Conservation (phyloP, 2,329 filamentous ascomycete genomes). For the Anthostomella pinea region DNA sequence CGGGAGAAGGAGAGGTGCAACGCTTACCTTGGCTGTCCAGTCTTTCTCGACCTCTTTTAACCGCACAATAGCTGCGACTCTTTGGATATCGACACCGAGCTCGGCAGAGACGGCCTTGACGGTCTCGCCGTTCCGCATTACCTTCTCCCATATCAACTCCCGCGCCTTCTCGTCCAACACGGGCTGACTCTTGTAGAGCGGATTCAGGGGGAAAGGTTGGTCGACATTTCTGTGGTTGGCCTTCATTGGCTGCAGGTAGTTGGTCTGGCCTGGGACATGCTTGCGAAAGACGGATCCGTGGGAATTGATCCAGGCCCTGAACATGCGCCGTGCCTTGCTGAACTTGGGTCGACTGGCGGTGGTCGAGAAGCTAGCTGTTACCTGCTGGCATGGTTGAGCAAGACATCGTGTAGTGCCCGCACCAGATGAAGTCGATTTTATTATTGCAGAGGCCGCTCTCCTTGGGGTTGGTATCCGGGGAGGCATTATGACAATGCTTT, state of each 20-base stretch:
- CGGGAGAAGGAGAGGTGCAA: constrained; percentile 4
- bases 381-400: constrained; percentile 8
- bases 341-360: constrained; percentile 24
- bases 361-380: constrained; percentile 27
- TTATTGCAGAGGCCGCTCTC: constrained; percentile 14
- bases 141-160: constrained; percentile 69
- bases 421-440: constrained; percentile 1
- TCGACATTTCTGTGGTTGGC: not conserved
- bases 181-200: constrained; percentile 64
- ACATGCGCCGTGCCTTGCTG: constrained; percentile 20
- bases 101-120: constrained; percentile 76
- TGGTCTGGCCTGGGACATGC: constrained; percentile 6
- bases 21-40: constrained; percentile 71
- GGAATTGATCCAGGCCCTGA: constrained; percentile 20
- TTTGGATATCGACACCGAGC: constrained; percentile 74
- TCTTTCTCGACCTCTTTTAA: constrained; percentile 83
- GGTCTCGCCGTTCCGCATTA: constrained; percentile 63
- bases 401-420: constrained; percentile 1
- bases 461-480: constrained; percentile 21
- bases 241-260: constrained; percentile 15
- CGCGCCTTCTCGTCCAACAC: constrained; percentile 73
- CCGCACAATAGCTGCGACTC: constrained; percentile 81
- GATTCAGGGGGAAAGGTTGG: constrained; percentile 71
- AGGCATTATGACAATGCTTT: constrained; percentile 23
- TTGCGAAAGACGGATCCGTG: constrained; percentile 11